Evolutionary conservation across 176 grass and related monocot species (phyloP).

Genomic region (Hyparrhenia diplandra): DNA sequence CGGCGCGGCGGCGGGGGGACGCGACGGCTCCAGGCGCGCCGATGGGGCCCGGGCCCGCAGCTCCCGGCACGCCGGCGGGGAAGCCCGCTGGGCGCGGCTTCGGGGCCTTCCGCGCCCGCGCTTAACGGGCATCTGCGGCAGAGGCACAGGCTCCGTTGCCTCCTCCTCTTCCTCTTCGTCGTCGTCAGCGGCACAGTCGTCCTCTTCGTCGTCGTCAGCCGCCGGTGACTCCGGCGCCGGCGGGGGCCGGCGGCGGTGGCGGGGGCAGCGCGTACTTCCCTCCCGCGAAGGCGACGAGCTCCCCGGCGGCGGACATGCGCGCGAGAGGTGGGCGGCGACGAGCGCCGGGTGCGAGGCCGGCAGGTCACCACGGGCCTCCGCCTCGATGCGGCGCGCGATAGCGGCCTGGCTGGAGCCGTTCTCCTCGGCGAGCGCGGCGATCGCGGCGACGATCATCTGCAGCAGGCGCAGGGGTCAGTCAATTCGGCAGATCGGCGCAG

Average conservation of each 20-base stretch:
- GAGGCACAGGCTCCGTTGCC: not conserved
- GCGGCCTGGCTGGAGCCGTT: constrained; percentile 59
- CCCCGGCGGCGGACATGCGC: constrained; percentile 55
- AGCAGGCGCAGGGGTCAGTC: constrained; percentile 23
- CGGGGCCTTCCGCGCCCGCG: constrained; percentile 67
- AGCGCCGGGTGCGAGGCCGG: constrained; percentile 57
- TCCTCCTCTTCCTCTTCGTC: not conserved
- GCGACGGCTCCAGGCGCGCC: not conserved
- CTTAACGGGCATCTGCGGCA: constrained; percentile 27
- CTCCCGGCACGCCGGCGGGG: not conserved
- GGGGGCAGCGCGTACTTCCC: constrained; percentile 40
- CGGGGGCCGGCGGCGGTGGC: not conserved
- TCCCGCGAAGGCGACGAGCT: constrained; percentile 49
- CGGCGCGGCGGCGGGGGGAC: constrained; percentile 1
- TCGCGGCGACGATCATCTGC: constrained; percentile 74
- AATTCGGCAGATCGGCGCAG: constrained; percentile 33
- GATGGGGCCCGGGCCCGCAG: not conserved
- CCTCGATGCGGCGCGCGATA: constrained; percentile 62
- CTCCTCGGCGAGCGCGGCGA: constrained; percentile 50
- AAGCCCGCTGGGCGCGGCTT: constrained; percentile 41
- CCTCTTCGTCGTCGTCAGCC: not conserved
- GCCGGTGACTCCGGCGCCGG: constrained; percentile 23
- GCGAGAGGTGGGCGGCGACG: constrained; percentile 57
- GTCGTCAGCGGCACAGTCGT: not conserved
- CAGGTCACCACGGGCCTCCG: constrained; percentile 27